A percentile compares a stretch with the other conserved stretches of the same genome.
Evolutionary conservation across 805 yeast species (phyloP).

Genomic region (Millerozyma miso): DNA sequence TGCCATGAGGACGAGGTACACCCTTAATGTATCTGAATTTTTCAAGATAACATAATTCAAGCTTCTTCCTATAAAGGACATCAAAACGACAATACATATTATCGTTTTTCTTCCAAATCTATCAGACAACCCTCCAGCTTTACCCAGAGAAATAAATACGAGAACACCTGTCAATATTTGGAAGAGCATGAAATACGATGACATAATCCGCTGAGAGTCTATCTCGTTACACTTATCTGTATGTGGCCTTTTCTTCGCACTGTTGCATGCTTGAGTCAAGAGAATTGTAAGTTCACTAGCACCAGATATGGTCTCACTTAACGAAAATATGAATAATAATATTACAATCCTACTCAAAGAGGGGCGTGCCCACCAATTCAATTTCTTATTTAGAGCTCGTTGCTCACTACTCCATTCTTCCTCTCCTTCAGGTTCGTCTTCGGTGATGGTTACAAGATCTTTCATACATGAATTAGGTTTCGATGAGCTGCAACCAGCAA

Average conservation of each 20-base stretch:
- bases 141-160: constrained; percentile 53
- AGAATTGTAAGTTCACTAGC: constrained; percentile 33
- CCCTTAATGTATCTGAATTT: constrained; percentile 23
- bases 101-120: constrained; percentile 33
- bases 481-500: neutral
- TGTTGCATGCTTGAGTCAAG: constrained; percentile 28
- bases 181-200: constrained; percentile 45
- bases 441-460: too few relatives aligned
- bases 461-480: too few relatives aligned
- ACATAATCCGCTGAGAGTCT: constrained; percentile 35
- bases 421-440: too few relatives aligned
- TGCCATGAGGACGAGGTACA: constrained; percentile 37
- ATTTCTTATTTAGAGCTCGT: constrained; percentile 35
- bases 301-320: constrained; percentile 34
- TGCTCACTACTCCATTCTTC: constrained; percentile 45
- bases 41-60: constrained; percentile 22
- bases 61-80: constrained; percentile 18
- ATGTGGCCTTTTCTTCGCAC: constrained; percentile 8
- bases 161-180: constrained; percentile 41
- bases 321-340: constrained; percentile 45
- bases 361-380: constrained; percentile 57
- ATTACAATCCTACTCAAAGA: constrained; percentile 46
- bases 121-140: constrained; percentile 37
- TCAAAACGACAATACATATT: constrained; percentile 15
- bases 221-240: constrained; percentile 24